Base-by-base conservation (phyloP, 78 protist species). In the Pigoraptor vietnamica region DNA sequence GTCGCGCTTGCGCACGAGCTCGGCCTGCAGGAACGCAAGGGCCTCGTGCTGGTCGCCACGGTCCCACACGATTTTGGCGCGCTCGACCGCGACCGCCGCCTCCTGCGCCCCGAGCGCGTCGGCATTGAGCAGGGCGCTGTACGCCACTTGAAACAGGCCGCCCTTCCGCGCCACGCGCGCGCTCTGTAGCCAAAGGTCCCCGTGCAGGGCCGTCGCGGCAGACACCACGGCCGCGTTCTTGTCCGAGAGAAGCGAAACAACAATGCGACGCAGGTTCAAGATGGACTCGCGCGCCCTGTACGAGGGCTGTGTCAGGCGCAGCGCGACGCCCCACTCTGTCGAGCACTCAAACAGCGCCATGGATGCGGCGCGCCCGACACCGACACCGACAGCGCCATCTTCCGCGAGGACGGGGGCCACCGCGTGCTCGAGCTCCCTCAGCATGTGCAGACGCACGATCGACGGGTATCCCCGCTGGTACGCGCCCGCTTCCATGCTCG, bases 401-500 rank as follows among this genome's bases (percentile, higher is more conserved):
- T 19, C 67, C 9, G 67, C 19, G 36, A 39, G 25, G 38, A 25
- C 23, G 35, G 89, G 39, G 0, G 32, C 33, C n/a, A 91, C 21
- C 2, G 39, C 39, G n/a, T 33, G 56, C 93, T 97, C 98, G 37
- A 98, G 90, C 10, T 98, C 99, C 25, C 37, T 2, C 32, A 97
- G 94, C 82, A 96, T 92, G 25, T 97, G 98, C 1, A 92, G 90
- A 36, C 89, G 90, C 10, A 93, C 48, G 14, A 97, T 36, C 24
- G 56, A 39, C 1, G 97, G 94, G 38, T 97, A 96, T 29, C 95
- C 90, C 32, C 94, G 94, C 34, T 79, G 90, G 56, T 95, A 96
- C 6, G 95, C 88, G 39, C 81, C 94, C 1, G 67, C 10, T 33
- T 40, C 91, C 32, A 39, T n/a, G 86, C 35, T 14, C 36, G 97